phyloP scores from a whole-genome alignment of 306 rosid species.

The Vigna trinervia region DNA sequence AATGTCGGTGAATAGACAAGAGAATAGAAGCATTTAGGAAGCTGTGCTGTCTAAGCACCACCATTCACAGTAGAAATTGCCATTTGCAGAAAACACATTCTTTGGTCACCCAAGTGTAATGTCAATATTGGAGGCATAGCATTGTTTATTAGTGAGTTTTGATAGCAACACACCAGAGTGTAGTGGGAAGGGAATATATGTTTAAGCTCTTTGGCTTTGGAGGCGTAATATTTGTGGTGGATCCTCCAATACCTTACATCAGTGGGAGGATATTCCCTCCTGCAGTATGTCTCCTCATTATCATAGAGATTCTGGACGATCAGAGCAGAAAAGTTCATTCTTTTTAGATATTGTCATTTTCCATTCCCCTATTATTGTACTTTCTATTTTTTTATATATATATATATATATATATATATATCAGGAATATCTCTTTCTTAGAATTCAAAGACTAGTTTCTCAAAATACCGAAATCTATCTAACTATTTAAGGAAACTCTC shows the following conservation, averaged over 20 bases:
- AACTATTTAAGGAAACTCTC: no score
- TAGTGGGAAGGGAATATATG: slow-evolving; percentile 41
- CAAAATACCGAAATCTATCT: no score
- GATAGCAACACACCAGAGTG: slow-evolving; percentile 51
- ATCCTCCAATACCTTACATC: slow-evolving; percentile 52
- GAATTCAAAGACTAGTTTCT: background rate
- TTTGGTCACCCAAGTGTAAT: slow-evolving; percentile 50
- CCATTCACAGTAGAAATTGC: slow-evolving; percentile 41
- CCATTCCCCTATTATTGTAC: background rate
- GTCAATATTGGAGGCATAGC: slow-evolving; percentile 41
- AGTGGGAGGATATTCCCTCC: slow-evolving; percentile 59
- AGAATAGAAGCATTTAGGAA: slow-evolving; percentile 44
- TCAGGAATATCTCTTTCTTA: background rate
- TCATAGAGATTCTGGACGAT: slow-evolving; percentile 39
- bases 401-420: no score
- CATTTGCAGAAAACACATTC: slow-evolving; percentile 50
- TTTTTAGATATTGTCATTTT: slow-evolving; percentile 46
- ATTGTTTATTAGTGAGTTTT: slow-evolving; percentile 47
- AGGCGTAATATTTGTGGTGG: slow-evolving; percentile 49
- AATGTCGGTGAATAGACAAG: slow-evolving; percentile 61
- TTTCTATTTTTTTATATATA: background rate
- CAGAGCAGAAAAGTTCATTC: slow-evolving; percentile 55
- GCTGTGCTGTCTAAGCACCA: slow-evolving; percentile 44
- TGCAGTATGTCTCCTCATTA: slow-evolving; percentile 41
- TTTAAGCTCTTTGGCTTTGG: slow-evolving; percentile 47